Evolutionary conservation across 345 rosid species (phyloP), one percentile per base, ranked within the genome.

Genomic region (Ailanthus altissimus): DNA sequence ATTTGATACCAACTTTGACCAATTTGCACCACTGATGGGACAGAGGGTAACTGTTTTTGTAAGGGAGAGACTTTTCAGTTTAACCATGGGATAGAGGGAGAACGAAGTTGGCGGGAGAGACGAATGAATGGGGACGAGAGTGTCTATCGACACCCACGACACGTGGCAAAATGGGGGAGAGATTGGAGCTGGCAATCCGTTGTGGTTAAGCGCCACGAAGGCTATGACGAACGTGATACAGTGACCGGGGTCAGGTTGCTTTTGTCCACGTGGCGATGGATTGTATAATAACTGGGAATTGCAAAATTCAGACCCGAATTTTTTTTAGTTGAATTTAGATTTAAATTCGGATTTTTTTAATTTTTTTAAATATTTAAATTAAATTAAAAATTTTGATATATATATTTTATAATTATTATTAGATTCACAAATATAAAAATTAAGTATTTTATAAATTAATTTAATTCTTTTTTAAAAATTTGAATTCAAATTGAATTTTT

Each of bases 71-170:
- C 45, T 15, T 8, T 15, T 8, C 43, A 13, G 42, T 1, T 25
- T 21, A 58, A 58, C 36, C 32, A 49, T 57, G 59, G 16, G 38
- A 14, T 76, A 54, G 79, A 70, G 90, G 82, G 87, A 61, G 88
- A 62, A 86, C 90, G 94, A 78, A 63, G 82, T 60, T 89, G 93
- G 92, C 94, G 97, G 91, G 87, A 78, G 85, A 58, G 80, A 25
- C 59, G 67, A 64, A 36, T 14, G 6, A 49, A 42, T 38, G 23
- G 13, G 46, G 46, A 68, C 70, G 42, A 59, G 59, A 47, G n/a
- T n/a, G 59, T 25, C 61, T n/a, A 46, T 23, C 5, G 60, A 49
- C 8, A 14, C 2, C 0, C 16, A 43, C 5, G 40, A 63, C 83
- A 79, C 88, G 84, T 84, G 83, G 80, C 77, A 5, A 8, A 0